Conservation (phyloP, 176 grass and related monocot species). For the Melocanna baccifera region DNA sequence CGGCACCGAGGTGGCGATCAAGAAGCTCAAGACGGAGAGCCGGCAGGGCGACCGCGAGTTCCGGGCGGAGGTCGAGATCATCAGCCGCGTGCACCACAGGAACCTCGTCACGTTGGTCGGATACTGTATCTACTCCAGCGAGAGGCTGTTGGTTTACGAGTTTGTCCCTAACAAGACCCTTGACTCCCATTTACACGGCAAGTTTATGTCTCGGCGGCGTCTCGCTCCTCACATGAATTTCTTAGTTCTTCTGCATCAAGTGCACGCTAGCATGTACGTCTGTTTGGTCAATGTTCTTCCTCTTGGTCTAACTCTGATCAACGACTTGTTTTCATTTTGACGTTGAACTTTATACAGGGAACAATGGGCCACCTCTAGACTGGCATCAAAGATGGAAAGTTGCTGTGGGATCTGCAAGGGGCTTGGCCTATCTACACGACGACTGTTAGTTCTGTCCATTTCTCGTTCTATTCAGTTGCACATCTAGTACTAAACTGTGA, state of each 20-base stretch:
- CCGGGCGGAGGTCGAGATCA: conserved; percentile 81
- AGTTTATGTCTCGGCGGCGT: no score
- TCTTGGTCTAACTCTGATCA: neutral
- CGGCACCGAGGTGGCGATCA: no score
- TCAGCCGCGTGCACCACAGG: conserved; percentile 79
- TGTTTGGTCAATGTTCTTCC: neutral
- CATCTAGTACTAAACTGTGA: neutral
- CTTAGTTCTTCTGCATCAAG: neutral
- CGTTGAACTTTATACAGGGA: conserved; percentile 7
- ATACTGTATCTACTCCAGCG: no score
- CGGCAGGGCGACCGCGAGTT: conserved; percentile 91
- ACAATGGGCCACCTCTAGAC: conserved; percentile 22
- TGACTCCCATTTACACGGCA: no score
- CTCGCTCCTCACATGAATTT: no score
- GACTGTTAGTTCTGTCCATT: conserved; percentile 43
- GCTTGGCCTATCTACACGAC: conserved; percentile 57
- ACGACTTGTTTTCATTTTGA: neutral
- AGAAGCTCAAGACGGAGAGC: neutral
- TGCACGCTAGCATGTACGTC: neutral
- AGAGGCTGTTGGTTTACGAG: neutral
- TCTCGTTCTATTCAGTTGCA: neutral
- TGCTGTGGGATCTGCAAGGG: conserved; percentile 47
- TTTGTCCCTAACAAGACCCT: conserved; percentile 40
- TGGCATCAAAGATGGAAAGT: conserved; percentile 48
- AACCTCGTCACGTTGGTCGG: conserved; percentile 30